phyloP scores from a whole-genome alignment of 148 eudicot species.

The Oxyria digyna region DNA sequence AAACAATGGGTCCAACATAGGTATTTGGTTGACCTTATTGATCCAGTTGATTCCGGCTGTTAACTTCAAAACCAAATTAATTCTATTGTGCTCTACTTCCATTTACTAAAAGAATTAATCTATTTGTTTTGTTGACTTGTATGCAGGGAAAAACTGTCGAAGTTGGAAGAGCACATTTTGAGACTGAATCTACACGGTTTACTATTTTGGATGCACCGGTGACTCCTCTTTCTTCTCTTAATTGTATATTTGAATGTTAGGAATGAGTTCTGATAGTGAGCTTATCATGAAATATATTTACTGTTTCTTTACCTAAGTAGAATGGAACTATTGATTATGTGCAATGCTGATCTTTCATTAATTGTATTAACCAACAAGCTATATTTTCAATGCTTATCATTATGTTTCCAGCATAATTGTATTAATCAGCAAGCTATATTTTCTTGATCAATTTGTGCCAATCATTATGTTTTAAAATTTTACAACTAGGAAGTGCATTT shows the following conservation, averaged over 20 bases:
- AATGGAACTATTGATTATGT: not conserved
- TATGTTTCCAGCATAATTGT: too few species aligned
- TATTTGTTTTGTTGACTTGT: not conserved
- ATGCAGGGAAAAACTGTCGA: constrained; percentile 80
- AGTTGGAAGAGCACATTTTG: constrained; percentile 95
- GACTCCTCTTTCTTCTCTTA: constrained; percentile 8
- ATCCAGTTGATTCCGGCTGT: not conserved
- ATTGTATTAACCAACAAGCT: not conserved
- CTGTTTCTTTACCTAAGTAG: not conserved
- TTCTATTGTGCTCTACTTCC: not conserved
- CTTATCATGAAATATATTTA: not conserved
- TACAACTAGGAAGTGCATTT: not conserved
- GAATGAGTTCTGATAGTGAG: not conserved
- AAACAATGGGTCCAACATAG: not conserved
- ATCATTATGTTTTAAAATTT: not conserved
- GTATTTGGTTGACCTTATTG: not conserved
- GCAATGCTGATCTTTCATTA: not conserved
- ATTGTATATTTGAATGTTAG: not conserved
- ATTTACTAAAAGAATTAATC: not conserved
- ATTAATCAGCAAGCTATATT: too few species aligned
- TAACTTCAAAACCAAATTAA: not conserved
- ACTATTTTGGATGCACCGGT: constrained; percentile 99
- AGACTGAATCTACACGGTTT: constrained; percentile 80
- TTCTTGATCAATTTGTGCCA: not conserved
- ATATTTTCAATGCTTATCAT: too few species aligned